Evolutionary conservation across 176 grass and related monocot species (phyloP), one percentile per base, ranked within the genome.

Genomic region (Leersia perrieri): DNA sequence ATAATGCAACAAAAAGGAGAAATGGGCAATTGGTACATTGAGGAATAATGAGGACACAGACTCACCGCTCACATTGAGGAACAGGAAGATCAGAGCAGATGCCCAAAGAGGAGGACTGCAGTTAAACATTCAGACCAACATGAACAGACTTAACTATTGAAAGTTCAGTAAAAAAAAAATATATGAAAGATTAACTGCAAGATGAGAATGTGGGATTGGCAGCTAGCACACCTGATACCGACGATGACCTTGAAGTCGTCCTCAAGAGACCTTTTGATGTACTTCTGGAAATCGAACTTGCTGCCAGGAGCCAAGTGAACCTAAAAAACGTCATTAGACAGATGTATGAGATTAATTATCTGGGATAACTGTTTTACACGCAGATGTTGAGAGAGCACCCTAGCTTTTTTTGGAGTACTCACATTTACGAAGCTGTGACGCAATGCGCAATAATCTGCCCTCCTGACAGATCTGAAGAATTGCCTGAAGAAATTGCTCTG

Each of bases 221-320:
- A 20, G 11, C 39, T 77, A 20, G 11, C 39, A 1, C 81, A 94
- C 89, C 89, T 99, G 84, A 99, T 95, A 34, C 92, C 92, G 16
- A 99, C 92, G n/a, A 99, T 85, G 66, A 94, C 92, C 73, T 98
- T 98, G 86, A 98, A 98, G 76, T 98, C 95, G 60, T 98, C 95
- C 78, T 99, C 92, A 7, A 99, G 84, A 16, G 96, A 93, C 63
- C 96, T 80, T 78, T 95, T 95, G 80, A 99, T 99, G 72, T 99
- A 99, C 63, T 99, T 99, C 42, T 99, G 92, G 74, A 99, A 99
- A 86, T 99, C 90, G 64, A 99, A 99, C 72, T 99, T 95, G 79
- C 90, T 95, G 14, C 92, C 92, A 60, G 84, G 90, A 86, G 96
- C 92, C 29, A 99, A 77, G 82, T 99, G 96, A n/a, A 95, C 92